Base-by-base conservation (phyloP, 805 yeast genomes). In the Ogataea henricii region DNA sequence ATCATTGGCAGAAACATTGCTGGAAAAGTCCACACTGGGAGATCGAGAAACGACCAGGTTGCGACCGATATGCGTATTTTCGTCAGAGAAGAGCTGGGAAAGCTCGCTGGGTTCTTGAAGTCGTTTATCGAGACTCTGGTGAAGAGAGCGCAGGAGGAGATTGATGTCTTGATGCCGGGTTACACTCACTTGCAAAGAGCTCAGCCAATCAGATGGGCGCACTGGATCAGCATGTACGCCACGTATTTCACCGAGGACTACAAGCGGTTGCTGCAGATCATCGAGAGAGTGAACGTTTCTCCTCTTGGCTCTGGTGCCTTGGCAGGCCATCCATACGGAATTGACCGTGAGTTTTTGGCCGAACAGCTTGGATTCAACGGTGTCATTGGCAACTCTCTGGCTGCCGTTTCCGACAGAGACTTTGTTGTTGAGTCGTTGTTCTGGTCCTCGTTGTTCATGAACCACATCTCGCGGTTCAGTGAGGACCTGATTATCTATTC, bases 151-250 rank as follows among this genome's bases (percentile, higher is more conserved):
- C 85, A 81, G 61, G 66, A 76, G 27, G 99, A 94, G 71, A 87
- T 94, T 50, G 96, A 87, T 59, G 87, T 86, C 16, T 77, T 94
- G 64, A 94, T 94, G 98, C 99, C 99, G 9, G 99, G 99, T 37
- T 94, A 94, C 73, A 94, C 99, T 12, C 99, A 94, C 72, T 75
- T 94, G 66, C 99, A 94, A 76, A 87, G 96, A 67, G 98, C 98
- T 1, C 99, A 91, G 71, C 99, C 99, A n/a, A 94, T 94, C 63
- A 82, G 99, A 72, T 94, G 99, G 99, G 77, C 97, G 1, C 99
- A 94, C 67, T 92, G 97, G 97, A 76, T 94, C 56, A 82, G 92
- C 57, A 83, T 89, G 66, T 92, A 94, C 63, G 97, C 97, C 32
- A 92, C 99, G 2, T 94, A 91, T 65, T 85, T 94, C 69, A 81